These are phyloP conservation scores for Cucurbita argyrosperma DNA, from an alignment of 306 rosid genomes.

Conservation along the genomic window DNA sequence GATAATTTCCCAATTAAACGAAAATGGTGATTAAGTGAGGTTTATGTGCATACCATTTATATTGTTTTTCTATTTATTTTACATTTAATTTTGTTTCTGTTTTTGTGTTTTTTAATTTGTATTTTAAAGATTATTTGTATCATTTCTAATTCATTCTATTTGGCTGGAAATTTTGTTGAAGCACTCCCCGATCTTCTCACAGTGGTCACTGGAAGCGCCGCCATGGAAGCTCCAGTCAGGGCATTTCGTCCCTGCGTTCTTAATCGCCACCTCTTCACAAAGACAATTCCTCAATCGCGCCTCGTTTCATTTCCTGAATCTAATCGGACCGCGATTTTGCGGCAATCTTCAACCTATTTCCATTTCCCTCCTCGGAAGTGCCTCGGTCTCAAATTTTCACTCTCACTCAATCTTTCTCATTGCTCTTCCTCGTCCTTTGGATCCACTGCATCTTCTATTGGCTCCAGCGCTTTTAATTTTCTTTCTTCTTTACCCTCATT, in stretches of 20 bases:
- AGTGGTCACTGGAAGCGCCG: not conserved
- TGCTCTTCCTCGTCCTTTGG: slow-evolving; percentile 19
- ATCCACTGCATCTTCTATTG: not conserved
- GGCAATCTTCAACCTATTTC: not conserved
- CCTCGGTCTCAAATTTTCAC: not conserved
- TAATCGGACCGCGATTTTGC: not conserved
- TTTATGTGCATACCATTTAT: no score
- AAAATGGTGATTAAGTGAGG: no score
- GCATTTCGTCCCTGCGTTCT: slow-evolving; percentile 24
- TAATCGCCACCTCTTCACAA: slow-evolving; percentile 24
- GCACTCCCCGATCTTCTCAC: not conserved
- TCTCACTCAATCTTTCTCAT: slow-evolving; percentile 6
- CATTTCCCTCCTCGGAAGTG: not conserved
- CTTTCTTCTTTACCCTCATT: slow-evolving; percentile 29
- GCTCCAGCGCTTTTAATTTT: slow-evolving; percentile 20
- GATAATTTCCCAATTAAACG: no score
- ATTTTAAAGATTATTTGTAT: no score
- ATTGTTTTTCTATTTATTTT: no score
- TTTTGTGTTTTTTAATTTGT: no score
- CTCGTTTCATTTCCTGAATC: not conserved
- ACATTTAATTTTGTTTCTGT: no score
- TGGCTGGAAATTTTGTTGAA: not conserved
- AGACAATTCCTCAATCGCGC: slow-evolving; percentile 10
- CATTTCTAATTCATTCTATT: no score
- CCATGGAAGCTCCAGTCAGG: slow-evolving; percentile 48